Base-by-base conservation (phyloP, 306 rosid species). In the Cucurbita moschata region DNA sequence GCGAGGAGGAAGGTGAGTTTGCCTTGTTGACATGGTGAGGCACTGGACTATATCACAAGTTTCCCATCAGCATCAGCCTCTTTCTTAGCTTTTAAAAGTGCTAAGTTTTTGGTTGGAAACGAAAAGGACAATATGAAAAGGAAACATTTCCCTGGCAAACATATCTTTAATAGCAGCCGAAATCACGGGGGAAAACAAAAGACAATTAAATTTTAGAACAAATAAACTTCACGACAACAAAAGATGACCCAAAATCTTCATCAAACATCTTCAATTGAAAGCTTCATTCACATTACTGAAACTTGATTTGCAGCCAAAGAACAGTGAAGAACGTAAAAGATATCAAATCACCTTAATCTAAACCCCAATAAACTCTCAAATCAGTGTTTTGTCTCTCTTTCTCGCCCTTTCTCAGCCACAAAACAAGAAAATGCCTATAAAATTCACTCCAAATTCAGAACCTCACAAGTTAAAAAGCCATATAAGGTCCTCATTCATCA, bases 1-100 rank as follows among this genome's bases (percentile, higher is more conserved):
- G 39, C 87, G 87, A 37, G 84, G 87, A 80, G 87, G 87, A 49
- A 83, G 87, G 39, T 78, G 82, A 71, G 82, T 67, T 72, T 83
- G 87, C 73, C 82, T 80, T 59, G 87, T 75, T 46, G 87, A 71
- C 87, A 83, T 83, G 55, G 78, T 78, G 58, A 75, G 81, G 5
- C 78, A 19, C 78, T 78, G 64, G 71, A 78, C 74, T 72, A 75
- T 4, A 61, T 75, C 38, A 75, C 67, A 59, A 76, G 76, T 73
- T 30, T 70, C 52, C 71, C 71, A 52, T 80, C 77, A 71, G 78
- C 83, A 77, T 47, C 75, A 72, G 30, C 76, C 58, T 68, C 57
- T 47, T 47, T 54, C 49, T 35, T 18, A 21, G 38, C 76, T 72
- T 69, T 72, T 54, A 38, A 10, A 72, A 44, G 65, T n/a, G 26